Conservation (phyloP, 1,284 basidiomycete species). For the Athelia sp. region DNA sequence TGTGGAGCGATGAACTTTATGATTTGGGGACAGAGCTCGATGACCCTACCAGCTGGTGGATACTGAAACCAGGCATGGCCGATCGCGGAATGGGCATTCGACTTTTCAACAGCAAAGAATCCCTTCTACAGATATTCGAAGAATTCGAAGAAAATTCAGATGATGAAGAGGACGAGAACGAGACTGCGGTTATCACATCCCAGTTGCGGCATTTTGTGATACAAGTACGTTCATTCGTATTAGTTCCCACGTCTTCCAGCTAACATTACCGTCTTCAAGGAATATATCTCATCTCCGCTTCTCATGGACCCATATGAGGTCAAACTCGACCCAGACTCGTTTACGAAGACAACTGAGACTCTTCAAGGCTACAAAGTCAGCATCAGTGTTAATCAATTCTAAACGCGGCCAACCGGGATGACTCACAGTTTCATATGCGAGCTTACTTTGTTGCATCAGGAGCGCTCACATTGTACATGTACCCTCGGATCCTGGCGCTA, state of each 20-base stretch:
- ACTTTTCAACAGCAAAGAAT: slow-evolving; percentile 78
- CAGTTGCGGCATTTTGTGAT: slow-evolving; percentile 96
- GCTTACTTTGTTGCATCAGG: slow-evolving; percentile 88
- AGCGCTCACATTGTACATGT: slow-evolving; percentile 76
- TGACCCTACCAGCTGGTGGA: slow-evolving; percentile 69
- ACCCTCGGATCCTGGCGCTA: slow-evolving; percentile 79
- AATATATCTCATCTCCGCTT: slow-evolving; percentile 77
- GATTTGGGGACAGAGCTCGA: slow-evolving; percentile 72
- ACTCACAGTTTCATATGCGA: slow-evolving; percentile 83
- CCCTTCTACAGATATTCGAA: slow-evolving; percentile 76
- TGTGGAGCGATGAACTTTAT: slow-evolving; percentile 91
- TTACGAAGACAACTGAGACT: slow-evolving; percentile 15
- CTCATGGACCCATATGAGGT: slow-evolving; percentile 67
- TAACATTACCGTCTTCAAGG: slow-evolving; percentile 40
- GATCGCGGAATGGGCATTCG: slow-evolving; percentile 95
- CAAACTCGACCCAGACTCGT: slow-evolving; percentile 19
- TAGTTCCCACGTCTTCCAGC: slow-evolving; percentile 3
- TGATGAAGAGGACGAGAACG: slow-evolving; percentile 20
- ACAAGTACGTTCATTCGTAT: slow-evolving; percentile 53
- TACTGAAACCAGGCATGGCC: slow-evolving; percentile 96
- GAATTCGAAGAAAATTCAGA: slow-evolving; percentile 71
- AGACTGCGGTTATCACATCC: slow-evolving; percentile 71
- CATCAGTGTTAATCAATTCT: slow-evolving; percentile 10
- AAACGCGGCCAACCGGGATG: slow-evolving; percentile 9
- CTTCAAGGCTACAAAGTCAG: slow-evolving; percentile 65